Conservation (phyloP, 768 basidiomycete species). For the Fistulinella prunicolor region DNA sequence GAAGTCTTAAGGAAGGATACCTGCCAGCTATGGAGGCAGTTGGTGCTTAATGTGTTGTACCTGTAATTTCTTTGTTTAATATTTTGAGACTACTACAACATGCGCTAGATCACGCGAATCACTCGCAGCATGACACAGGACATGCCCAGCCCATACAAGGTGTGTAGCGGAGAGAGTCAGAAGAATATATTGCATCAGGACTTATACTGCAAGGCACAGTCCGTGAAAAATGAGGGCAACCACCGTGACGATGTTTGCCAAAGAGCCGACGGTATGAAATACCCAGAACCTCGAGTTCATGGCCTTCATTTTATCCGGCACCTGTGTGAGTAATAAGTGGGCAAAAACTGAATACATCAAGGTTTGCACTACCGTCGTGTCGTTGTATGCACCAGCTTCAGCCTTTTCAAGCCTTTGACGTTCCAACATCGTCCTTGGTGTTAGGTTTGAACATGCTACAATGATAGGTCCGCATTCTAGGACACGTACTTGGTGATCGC, state of each 20-base stretch:
- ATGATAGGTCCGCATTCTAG: neutral
- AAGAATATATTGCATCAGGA: slow-evolving; percentile 3
- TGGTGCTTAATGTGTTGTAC: slow-evolving; percentile 55
- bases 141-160: neutral
- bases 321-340: slow-evolving; percentile 36
- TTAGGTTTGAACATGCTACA: neutral
- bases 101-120: neutral
- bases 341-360: slow-evolving; percentile 4
- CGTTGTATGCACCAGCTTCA: slow-evolving; percentile 65
- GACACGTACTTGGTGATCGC: slow-evolving; percentile 59
- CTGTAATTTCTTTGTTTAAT: slow-evolving; percentile 33
- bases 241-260: slow-evolving; percentile 61
- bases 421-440: slow-evolving; percentile 66
- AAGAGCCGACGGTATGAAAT: slow-evolving; percentile 67
- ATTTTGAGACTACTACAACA: slow-evolving; percentile 6
- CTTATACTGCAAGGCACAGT: slow-evolving; percentile 57
- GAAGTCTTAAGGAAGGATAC: slow-evolving; percentile 81
- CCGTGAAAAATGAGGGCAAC: slow-evolving; percentile 66
- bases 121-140: neutral
- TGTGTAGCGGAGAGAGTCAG: neutral
- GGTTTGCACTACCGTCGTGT: slow-evolving; percentile 51
- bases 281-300: slow-evolving; percentile 63
- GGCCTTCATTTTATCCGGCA: slow-evolving; percentile 65
- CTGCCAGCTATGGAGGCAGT: slow-evolving; percentile 75
- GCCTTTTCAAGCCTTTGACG: slow-evolving; percentile 71